A percentile compares a stretch with the other conserved stretches of the same genome.
These are phyloP conservation scores for Dipteronia sinensis DNA, from an alignment of 345 rosid species.

Conservation along the genomic window DNA sequence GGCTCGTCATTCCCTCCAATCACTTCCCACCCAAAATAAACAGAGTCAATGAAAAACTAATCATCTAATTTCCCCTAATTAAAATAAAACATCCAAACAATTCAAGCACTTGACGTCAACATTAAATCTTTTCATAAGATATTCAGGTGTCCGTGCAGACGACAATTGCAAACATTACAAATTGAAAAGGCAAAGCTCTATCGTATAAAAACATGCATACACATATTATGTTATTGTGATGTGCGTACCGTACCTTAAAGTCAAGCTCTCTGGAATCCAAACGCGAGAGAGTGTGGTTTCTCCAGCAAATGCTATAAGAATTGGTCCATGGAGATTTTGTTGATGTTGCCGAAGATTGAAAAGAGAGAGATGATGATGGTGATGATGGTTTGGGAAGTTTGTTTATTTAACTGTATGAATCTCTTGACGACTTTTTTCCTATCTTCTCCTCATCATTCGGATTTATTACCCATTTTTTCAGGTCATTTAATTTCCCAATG, in stretches of 20 bases:
- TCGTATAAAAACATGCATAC: too few relatives aligned
- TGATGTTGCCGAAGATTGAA: not conserved
- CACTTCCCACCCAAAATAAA: conserved; percentile 4
- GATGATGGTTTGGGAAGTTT: not conserved
- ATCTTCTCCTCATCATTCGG: not conserved
- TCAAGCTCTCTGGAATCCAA: not conserved
- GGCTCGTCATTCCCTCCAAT: conserved; percentile 33
- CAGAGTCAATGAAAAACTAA: not conserved
- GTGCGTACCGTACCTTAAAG: not conserved
- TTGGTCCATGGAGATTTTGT: not conserved
- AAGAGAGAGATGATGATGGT: not conserved
- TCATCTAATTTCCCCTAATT: not conserved
- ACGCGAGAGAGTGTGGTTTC: not conserved
- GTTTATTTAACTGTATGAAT: not conserved
- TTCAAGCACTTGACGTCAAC: too few relatives aligned
- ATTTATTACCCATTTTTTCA: not conserved
- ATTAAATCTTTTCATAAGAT: too few relatives aligned
- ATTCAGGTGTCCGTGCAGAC: too few relatives aligned
- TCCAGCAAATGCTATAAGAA: conserved; percentile 1
- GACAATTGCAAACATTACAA: not conserved
- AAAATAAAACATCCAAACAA: not conserved
- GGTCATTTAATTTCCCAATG: not conserved
- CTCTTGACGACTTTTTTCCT: not conserved
- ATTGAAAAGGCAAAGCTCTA: too few relatives aligned
- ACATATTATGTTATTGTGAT: not conserved